Base-by-base conservation (phyloP, 352 stramenopile species). In the Pythium periplocum region DNA sequence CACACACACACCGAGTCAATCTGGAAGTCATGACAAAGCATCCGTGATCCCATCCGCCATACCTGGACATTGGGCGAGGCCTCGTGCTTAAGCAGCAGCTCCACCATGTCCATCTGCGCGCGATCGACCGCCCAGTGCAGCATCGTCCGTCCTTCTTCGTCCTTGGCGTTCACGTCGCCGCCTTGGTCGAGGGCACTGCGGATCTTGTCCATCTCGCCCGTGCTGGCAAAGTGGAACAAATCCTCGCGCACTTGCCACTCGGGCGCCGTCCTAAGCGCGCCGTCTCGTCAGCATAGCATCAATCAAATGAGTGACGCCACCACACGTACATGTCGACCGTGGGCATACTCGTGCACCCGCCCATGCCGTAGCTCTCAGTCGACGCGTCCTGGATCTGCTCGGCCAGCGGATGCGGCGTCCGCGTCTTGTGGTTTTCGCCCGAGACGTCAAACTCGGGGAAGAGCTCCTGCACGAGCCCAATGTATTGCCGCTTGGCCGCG, bases 41-140 rank as follows among this genome's bases (percentile, higher is more conserved):
- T 9, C 26, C 36, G 4, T 32, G 4, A 49, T 11, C 3, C 8
- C 50, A 8, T 8, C 11, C 17, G 12, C 32, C 48, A 9, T 56
- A 88, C 78, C 60, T 86, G 78, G 32, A 79, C 51, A 41, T 88
- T 86, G 12, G 75, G 74, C 12, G 69, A 77, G 12, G 81, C 81
- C 8, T 76, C 62, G 41, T 73, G 67, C 32, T 68, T 48, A 9
- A 91, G 62, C 42, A 91, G 61, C 34, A 83, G 57, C 56, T 83
- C 56, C 5, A 79, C 73, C 1, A 89, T 47, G 3, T 69, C 64
- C 5, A 46, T 66, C 40, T 91, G 78, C 39, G 76, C 72, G 37
- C 81, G 70, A 47, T 91, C 81, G 7, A 91, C 81, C 26, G 81
- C 81, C 81, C 81, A 91, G 49, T 91, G 81, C 42, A 91, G 58